Evolutionary conservation across 768 basidiomycete species (phyloP).

Genomic region (Gymnopilus junonius): DNA sequence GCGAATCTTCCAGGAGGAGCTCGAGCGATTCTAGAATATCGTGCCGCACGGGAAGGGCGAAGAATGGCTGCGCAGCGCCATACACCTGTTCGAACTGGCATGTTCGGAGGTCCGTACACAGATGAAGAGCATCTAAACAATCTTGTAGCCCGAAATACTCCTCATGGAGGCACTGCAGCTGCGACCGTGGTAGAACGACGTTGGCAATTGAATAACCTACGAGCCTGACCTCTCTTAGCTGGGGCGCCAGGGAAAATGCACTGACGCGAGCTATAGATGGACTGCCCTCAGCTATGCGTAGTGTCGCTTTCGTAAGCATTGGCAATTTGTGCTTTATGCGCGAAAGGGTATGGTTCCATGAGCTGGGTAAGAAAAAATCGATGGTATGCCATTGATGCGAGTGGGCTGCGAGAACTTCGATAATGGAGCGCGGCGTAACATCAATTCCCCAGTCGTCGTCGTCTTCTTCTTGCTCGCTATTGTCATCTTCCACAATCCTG

Average conservation of each 20-base stretch:
- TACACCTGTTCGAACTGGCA: conserved; percentile 23
- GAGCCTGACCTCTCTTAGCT: conserved; percentile 20
- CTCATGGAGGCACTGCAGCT: conserved; percentile 19
- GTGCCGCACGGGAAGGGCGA: conserved; percentile 15
- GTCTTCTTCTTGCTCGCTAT: conserved; percentile 11
- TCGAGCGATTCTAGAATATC: conserved; percentile 19
- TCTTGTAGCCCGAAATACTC: conserved; percentile 23
- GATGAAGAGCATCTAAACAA: conserved; percentile 22
- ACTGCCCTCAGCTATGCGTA: conserved; percentile 21
- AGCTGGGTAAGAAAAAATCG: conserved; percentile 24
- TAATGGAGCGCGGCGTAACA: conserved; percentile 19
- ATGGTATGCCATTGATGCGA: conserved; percentile 24
- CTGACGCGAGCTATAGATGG: conserved; percentile 18
- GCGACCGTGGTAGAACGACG: conserved; percentile 22
- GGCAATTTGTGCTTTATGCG: conserved; percentile 17
- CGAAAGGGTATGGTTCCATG: conserved; percentile 16
- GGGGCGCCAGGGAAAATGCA: conserved; percentile 19
- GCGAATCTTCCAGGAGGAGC: conserved; percentile 19
- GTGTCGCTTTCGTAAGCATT: conserved; percentile 18
- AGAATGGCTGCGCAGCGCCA: conserved; percentile 12
- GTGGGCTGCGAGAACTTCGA: conserved; percentile 17
- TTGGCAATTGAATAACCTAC: conserved; percentile 21
- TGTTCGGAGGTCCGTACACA: conserved; percentile 13
- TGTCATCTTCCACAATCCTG: conserved; percentile 22
- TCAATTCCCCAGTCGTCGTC: conserved; percentile 20